Base-by-base conservation (phyloP, 2,329 filamentous ascomycete species). In the Xylaria multiplex region DNA sequence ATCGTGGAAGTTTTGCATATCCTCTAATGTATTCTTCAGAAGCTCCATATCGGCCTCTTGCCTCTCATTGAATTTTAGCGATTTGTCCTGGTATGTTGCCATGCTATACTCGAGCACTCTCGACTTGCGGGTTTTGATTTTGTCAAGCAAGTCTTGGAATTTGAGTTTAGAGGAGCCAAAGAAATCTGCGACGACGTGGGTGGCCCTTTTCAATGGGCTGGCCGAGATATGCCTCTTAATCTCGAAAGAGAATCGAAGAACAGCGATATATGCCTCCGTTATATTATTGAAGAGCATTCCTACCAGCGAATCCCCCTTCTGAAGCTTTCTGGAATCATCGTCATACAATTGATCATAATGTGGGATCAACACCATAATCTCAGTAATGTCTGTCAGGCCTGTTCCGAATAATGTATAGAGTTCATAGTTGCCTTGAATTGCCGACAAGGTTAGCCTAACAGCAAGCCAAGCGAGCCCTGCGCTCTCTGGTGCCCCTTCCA, bases 101-200 rank as follows among this genome's bases (percentile, higher is more conserved):
- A 42, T 54, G 52, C 52, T 40, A 14, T 54, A 54, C n/a, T 54
- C 52, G 19, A 54, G 52, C 32, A 54, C 52, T 54, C 52, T 54
- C 13, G 52, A 22, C 32, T 54, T 54, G 32, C 35, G 52, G 11
- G 32, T 54, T 13, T 37, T 54, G 32, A 54, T 42, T 7, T 54
- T 40, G 16, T 54, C 52, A 35, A 54, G 35, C 19, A 54, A 42
- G 14, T 37, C 35, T 24, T 54, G 32, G 6, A 54, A 54, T 16
- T 54, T 54, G 9, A 40, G 35, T 16, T 54, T 54, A 6, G 52
- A 54, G n/a, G 35, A 11, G 13, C 52, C 52, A 40, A 54, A 54
- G 9, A 55, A 42, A 19, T 43, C 22, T 19, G 53, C 53, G 35
- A 55, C 35, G 24, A 42, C 35, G 14, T 55, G 53, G 19, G 32